phyloP scores from a whole-genome alignment of 176 grass and related monocot species.

The Tillandsia leiboldiana region DNA sequence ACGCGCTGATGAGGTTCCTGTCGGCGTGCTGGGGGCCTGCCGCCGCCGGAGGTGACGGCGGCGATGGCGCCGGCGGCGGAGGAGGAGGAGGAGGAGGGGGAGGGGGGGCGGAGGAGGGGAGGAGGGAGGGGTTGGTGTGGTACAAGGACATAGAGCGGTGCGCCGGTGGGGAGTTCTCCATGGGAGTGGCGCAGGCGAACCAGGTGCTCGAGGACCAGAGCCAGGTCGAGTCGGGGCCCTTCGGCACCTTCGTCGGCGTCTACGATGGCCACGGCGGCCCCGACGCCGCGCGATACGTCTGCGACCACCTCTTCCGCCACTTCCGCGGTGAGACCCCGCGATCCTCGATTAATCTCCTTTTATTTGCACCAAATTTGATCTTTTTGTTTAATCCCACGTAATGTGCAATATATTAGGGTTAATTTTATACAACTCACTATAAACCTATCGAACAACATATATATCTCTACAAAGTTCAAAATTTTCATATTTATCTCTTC shows the following conservation, averaged over 20 bases:
- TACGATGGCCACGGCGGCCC: constrained; percentile 81
- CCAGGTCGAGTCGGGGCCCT: constrained; percentile 57
- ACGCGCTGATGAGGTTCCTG: constrained; percentile 66
- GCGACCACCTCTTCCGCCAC: constrained; percentile 54
- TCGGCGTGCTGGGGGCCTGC: constrained; percentile 47
- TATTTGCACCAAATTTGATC: background rate
- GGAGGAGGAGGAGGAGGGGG: constrained; percentile 7
- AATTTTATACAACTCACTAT: no score
- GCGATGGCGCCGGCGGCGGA: constrained; percentile 2
- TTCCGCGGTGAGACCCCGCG: constrained; percentile 40
- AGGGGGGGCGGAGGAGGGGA: constrained; percentile 18
- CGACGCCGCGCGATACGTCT: constrained; percentile 67
- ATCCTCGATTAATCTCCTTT: background rate
- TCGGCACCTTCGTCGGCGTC: constrained; percentile 66
- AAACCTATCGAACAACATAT: no score
- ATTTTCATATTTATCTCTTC: no score
- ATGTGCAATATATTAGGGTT: no score
- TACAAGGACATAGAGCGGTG: constrained; percentile 52
- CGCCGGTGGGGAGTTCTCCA: constrained; percentile 54
- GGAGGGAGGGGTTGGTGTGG: constrained; percentile 61
- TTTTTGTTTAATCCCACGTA: background rate
- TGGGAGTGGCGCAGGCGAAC: constrained; percentile 84
- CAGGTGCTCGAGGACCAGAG: constrained; percentile 90
- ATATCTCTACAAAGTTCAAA: no score
- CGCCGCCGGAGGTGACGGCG: constrained; percentile 8